These are phyloP conservation scores for Kodamaea sagamina DNA, from an alignment of 805 yeast genomes.

Conservation along the genomic window DNA sequence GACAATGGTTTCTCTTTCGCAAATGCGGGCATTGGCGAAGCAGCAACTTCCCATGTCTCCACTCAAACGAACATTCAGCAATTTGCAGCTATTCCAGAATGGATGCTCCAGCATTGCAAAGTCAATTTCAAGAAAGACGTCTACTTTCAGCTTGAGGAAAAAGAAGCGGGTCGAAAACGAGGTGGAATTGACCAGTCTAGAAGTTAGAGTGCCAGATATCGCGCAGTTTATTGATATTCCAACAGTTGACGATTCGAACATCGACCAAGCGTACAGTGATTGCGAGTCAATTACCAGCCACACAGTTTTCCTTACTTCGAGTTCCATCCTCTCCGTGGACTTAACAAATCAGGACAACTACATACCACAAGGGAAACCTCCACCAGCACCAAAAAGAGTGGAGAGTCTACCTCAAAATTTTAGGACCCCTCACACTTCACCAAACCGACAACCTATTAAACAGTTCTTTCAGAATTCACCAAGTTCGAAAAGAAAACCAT, in stretches of 20 bases:
- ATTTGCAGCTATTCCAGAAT: not conserved
- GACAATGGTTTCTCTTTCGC: not conserved
- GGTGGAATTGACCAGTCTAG: conserved; percentile 8
- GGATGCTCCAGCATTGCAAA: conserved; percentile 1
- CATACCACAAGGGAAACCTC: conserved; percentile 3
- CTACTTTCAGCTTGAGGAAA: not conserved
- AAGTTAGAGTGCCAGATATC: conserved; percentile 1
- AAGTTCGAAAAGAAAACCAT: no score
- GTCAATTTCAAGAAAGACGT: not conserved
- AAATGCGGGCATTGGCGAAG: not conserved
- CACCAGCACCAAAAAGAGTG: conserved; percentile 2
- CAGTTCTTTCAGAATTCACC: no score
- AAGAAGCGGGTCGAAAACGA: not conserved
- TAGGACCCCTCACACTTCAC: no score
- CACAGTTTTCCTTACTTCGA: conserved; percentile 3
- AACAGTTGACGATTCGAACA: not conserved
- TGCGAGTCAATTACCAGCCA: conserved; percentile 2
- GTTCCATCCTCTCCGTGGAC: conserved; percentile 3
- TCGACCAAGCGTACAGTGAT: conserved; percentile 4
- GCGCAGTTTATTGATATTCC: conserved; percentile 5
- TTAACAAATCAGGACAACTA: conserved; percentile 1
- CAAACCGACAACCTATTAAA: no score
- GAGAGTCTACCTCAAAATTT: not conserved
- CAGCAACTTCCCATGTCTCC: not conserved
- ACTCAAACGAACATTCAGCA: conserved; percentile 2